Conservation (phyloP, 805 yeast species). For the Barnettozyma sp. region DNA sequence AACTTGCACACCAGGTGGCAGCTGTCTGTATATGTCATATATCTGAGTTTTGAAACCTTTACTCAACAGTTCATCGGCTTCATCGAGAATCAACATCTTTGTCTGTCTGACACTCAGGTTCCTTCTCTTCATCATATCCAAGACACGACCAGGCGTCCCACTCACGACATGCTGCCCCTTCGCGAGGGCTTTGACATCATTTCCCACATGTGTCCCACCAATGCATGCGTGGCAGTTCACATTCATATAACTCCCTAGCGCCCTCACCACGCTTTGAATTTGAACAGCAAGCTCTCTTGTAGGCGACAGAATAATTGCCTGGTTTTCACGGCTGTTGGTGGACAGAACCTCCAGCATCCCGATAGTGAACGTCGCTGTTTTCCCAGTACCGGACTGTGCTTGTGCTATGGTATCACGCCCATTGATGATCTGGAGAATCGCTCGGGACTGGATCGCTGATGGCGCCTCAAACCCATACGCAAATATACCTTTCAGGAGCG, state of each 20-base stretch:
- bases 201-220: constrained; percentile 84
- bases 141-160: constrained; percentile 96
- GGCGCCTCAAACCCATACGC: constrained; percentile 95
- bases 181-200: constrained; percentile 66
- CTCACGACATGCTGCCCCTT: constrained; percentile 88
- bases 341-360: constrained; percentile 88
- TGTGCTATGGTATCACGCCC: constrained; percentile 97
- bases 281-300: constrained; percentile 95
- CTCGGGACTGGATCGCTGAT: constrained; percentile 96
- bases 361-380: constrained; percentile 96
- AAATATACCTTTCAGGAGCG: constrained; percentile 57
- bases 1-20: constrained; percentile 85
- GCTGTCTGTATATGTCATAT: constrained; percentile 77
- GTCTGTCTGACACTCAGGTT: constrained; percentile 64
- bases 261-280: constrained; percentile 79
- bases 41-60: constrained; percentile 95
- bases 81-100: constrained; percentile 88
- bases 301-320: constrained; percentile 88
- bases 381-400: constrained; percentile 99
- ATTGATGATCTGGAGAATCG: constrained; percentile 87
- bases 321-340: constrained; percentile 62
- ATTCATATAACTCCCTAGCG: constrained; percentile 84
- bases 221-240: constrained; percentile 85
- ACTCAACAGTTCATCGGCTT: constrained; percentile 91
- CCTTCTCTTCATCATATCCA: constrained; percentile 85